Evolutionary conservation across 108 stramenopile genomes (phyloP).

Genomic region (Mediolabrus comicus): DNA sequence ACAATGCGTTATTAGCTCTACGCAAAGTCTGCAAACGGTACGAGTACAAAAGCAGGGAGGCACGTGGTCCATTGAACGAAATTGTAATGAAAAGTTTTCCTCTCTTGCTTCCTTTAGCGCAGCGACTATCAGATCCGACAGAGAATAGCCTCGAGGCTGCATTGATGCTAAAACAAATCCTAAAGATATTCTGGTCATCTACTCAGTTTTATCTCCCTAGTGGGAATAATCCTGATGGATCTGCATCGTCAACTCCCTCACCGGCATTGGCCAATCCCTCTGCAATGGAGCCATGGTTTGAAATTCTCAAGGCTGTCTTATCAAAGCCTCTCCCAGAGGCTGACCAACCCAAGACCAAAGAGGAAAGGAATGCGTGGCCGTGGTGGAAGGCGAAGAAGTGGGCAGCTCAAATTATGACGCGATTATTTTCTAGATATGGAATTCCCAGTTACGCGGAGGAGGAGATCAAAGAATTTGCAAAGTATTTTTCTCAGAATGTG

Average conservation of each 20-base stretch:
- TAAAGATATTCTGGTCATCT: slow-evolving; percentile 97
- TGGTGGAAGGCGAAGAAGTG: slow-evolving; percentile 99
- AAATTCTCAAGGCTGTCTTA: slow-evolving; percentile 66
- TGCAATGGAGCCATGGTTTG: slow-evolving; percentile 90
- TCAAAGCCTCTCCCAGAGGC: slow-evolving; percentile 82
- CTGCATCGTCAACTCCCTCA: slow-evolving; percentile 29
- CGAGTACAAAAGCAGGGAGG: slow-evolving; percentile 94
- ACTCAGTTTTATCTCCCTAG: slow-evolving; percentile 93
- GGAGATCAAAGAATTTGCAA: slow-evolving; percentile 87
- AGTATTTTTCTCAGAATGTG: slow-evolving; percentile 83
- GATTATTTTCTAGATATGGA: slow-evolving; percentile 94
- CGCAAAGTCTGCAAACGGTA: slow-evolving; percentile 96
- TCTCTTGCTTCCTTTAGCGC: slow-evolving; percentile 78
- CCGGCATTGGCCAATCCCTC: slow-evolving; percentile 67
- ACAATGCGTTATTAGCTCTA: slow-evolving; percentile 92
- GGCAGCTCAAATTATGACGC: slow-evolving; percentile 91
- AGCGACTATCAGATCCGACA: slow-evolving; percentile 57
- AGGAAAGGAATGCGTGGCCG: slow-evolving; percentile 91
- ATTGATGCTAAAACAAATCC: slow-evolving; percentile 93
- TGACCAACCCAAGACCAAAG: slow-evolving; percentile 78
- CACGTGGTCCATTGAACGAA: slow-evolving; percentile 87
- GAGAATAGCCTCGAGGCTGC: slow-evolving; percentile 84
- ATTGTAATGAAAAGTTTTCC: slow-evolving; percentile 87
- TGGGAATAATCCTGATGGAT: slow-evolving; percentile 60
- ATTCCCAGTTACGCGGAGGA: slow-evolving; percentile 91